Percentiles rank a stretch among this genome's conserved stretches.
Conservation (phyloP, 208 protist species). For the Acanthamoeba royreba region DNA sequence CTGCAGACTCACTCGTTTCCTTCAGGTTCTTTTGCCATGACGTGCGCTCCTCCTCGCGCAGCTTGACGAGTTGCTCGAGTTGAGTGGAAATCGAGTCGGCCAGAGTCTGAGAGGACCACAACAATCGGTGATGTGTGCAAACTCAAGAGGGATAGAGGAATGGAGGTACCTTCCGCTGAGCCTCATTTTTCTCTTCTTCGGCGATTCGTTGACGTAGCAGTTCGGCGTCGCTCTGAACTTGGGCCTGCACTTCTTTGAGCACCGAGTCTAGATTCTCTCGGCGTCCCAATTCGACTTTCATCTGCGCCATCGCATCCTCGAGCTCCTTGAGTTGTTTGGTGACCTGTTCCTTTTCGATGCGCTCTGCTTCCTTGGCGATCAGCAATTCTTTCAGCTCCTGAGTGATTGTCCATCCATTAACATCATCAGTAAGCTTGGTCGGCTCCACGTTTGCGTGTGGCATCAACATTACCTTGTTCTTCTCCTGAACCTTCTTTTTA, state of each 20-base stretch:
- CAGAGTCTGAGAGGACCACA: not conserved
- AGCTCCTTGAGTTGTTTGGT: not conserved
- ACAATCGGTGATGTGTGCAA: not conserved
- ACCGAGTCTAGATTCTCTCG: not conserved
- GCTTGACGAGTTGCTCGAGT: not conserved
- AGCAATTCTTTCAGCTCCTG: not conserved
- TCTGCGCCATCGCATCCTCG: not conserved
- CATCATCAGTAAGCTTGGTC: not conserved
- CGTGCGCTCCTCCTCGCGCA: not conserved
- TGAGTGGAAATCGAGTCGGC: not conserved
- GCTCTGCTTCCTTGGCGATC: not conserved
- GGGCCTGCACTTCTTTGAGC: not conserved
- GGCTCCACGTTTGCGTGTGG: not conserved
- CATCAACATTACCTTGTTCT: not conserved
- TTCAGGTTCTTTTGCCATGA: not conserved
- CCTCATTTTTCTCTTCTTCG: not conserved
- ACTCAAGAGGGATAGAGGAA: not conserved
- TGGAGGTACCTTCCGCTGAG: not conserved
- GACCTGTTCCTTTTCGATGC: not conserved
- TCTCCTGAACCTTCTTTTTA: not conserved
- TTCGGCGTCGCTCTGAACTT: not conserved
- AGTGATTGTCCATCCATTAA: not conserved
- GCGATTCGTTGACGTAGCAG: not conserved
- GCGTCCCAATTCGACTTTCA: not conserved
- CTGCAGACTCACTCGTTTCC: not conserved